phyloP scores from a whole-genome alignment of 2,329 filamentous ascomycete species.

The Sordariomycetes sp. region DNA sequence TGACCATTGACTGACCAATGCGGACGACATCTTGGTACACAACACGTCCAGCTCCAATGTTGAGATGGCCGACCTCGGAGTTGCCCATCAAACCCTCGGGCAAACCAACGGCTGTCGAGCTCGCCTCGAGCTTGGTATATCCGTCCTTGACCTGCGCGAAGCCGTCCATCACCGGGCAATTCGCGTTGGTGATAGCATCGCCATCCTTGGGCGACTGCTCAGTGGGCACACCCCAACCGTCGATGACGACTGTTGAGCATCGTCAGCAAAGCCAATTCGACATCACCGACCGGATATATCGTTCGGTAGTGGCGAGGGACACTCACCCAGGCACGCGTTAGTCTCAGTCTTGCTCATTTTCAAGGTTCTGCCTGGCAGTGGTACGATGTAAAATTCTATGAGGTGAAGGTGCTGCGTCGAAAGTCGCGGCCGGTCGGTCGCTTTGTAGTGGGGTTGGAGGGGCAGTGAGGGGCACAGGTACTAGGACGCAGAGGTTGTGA shows the following conservation, averaged over 20 bases:
- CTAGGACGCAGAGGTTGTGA: too few species aligned
- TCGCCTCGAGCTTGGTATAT: slow-evolving; percentile 89
- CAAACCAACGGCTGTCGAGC: slow-evolving; percentile 88
- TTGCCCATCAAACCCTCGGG: slow-evolving; percentile 98
- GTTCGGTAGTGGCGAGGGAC: slow-evolving; percentile 10
- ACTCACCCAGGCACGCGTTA: slow-evolving; percentile 46
- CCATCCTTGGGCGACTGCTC: slow-evolving; percentile 75
- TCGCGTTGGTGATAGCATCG: slow-evolving; percentile 88
- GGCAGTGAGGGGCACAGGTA: too few species aligned
- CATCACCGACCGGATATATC: background rate
- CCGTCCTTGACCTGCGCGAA: slow-evolving; percentile 77
- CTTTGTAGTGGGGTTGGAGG: too few species aligned
- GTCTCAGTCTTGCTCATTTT: slow-evolving; percentile 36
- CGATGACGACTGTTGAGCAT: slow-evolving; percentile 92
- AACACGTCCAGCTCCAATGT: slow-evolving; percentile 94
- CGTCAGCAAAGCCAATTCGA: background rate
- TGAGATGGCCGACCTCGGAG: slow-evolving; percentile 95
- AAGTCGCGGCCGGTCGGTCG: too few species aligned
- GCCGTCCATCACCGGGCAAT: slow-evolving; percentile 91
- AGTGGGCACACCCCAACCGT: slow-evolving; percentile 90
- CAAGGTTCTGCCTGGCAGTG: background rate
- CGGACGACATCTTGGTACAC: slow-evolving; percentile 98
- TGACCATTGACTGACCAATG: slow-evolving; percentile 37
- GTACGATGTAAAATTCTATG: too few species aligned
- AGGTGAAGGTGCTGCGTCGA: too few species aligned